A percentile compares a stretch with the other conserved stretches of the same genome.
Conservation (phyloP, 2,329 filamentous ascomycete species). For the Ophiostoma pallidulum region DNA sequence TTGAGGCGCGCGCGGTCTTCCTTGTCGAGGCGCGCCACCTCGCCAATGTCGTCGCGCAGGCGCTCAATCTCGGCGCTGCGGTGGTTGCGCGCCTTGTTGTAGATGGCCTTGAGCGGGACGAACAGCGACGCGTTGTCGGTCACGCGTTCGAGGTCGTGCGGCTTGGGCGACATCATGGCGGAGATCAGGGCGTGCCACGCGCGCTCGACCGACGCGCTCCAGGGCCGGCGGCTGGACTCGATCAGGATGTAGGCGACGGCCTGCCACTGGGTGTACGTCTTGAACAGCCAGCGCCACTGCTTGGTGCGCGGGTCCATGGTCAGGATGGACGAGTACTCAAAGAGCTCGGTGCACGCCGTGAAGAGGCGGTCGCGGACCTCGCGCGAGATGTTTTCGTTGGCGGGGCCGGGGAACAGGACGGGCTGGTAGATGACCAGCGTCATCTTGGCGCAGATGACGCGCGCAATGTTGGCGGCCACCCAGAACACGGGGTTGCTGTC, state of each 20-base stretch:
- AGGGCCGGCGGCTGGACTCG: conserved; percentile 36
- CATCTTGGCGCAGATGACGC: conserved; percentile 45
- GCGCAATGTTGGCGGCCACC: conserved; percentile 38
- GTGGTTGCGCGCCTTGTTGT: conserved; percentile 41
- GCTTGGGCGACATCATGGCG: conserved; percentile 21
- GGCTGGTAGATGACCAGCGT: conserved; percentile 46
- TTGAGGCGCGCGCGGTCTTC: conserved; percentile 36
- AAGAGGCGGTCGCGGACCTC: conserved; percentile 32
- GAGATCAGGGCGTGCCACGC: conserved; percentile 23
- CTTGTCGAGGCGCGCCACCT: conserved; percentile 39
- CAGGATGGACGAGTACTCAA: conserved; percentile 47
- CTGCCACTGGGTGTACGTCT: conserved; percentile 51
- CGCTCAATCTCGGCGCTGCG: conserved; percentile 41
- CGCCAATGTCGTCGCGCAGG: conserved; percentile 38
- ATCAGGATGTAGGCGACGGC: conserved; percentile 47
- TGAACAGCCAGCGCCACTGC: conserved; percentile 50
- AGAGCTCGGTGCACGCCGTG: conserved; percentile 42
- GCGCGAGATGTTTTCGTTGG: conserved; percentile 24
- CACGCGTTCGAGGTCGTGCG: conserved; percentile 35
- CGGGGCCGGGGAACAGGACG: conserved; percentile 32
- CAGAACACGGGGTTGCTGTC: conserved; percentile 38
- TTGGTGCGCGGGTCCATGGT: conserved; percentile 38
- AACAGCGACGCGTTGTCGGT: conserved; percentile 40
- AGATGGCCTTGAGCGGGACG: conserved; percentile 45
- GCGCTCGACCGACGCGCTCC: conserved; percentile 24